These are phyloP conservation scores for Trametes meyenii DNA, from an alignment of 768 basidiomycete species.

Conservation along the genomic window DNA sequence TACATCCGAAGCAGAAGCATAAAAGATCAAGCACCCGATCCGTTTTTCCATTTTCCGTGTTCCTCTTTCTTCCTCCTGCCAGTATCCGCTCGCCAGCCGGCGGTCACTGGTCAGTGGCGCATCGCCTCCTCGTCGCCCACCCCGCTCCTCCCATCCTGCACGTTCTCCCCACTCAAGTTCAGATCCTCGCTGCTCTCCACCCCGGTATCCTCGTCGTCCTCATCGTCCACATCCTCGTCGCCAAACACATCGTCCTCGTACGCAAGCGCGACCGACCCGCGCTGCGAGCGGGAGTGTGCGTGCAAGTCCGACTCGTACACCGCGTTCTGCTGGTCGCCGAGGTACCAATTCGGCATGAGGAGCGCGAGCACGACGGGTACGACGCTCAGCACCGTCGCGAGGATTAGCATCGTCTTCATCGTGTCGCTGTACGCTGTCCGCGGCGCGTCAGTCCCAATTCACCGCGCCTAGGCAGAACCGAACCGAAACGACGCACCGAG, in stretches of 20 bases:
- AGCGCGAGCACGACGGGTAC: constrained; percentile 19
- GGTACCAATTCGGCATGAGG: constrained; percentile 64
- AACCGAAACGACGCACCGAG: constrained; percentile 9
- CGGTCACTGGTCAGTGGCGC: not conserved
- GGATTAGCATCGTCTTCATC: constrained; percentile 20
- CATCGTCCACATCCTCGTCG: not conserved
- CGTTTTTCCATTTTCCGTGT: not conserved
- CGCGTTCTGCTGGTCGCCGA: constrained; percentile 73
- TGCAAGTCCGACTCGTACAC: constrained; percentile 44
- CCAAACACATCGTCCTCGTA: not conserved
- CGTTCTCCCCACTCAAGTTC: not conserved
- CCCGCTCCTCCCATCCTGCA: not conserved
- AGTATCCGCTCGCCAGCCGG: not conserved
- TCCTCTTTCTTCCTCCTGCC: no score
- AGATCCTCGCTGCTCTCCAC: not conserved
- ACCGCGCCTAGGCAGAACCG: not conserved
- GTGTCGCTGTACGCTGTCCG: constrained; percentile 22
- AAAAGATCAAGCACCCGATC: constrained; percentile 2
- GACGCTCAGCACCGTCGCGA: constrained; percentile 17
- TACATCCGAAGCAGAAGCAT: constrained; percentile 1
- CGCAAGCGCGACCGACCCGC: not conserved
- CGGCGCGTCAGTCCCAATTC: not conserved
- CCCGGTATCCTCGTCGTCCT: not conserved
- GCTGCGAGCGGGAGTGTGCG: not conserved
- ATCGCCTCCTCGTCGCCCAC: not conserved